Evolutionary conservation across 164 flowering plant genomes (phyloP).

Genomic region (Hamamelis virginiana): DNA sequence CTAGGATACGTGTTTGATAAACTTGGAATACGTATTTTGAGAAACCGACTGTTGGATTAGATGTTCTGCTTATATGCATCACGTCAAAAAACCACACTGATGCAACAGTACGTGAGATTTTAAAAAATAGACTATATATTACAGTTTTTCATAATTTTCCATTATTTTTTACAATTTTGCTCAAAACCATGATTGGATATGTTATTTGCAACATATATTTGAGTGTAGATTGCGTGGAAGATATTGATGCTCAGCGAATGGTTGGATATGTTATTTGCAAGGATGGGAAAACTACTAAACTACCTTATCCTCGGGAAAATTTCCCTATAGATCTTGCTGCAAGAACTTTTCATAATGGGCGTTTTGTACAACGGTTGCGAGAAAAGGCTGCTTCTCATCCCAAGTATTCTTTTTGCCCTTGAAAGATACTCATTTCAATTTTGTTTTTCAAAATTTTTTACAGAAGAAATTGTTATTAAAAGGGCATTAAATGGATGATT

Average conservation of each 20-base stretch:
- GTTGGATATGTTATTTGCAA: conserved; percentile 41
- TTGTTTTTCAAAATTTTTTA: not conserved
- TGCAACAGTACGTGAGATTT: no score
- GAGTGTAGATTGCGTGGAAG: conserved; percentile 34
- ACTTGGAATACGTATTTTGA: no score
- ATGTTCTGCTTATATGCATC: no score
- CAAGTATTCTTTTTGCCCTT: conserved; percentile 25
- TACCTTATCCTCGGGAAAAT: conserved; percentile 34
- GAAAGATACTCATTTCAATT: not conserved
- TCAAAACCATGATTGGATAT: no score
- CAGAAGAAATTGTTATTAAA: no score
- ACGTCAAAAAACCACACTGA: no score
- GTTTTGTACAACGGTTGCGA: conserved; percentile 39
- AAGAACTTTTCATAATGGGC: conserved; percentile 47
- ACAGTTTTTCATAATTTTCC: no score
- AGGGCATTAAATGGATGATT: no score
- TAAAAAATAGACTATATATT: no score
- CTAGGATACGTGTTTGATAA: no score
- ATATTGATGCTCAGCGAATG: conserved; percentile 43
- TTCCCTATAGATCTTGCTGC: conserved; percentile 33
- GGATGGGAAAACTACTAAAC: conserved; percentile 30
- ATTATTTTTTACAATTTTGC: no score
- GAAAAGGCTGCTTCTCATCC: conserved; percentile 40
- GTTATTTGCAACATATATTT: not conserved
- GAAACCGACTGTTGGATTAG: no score